Percentiles rank a stretch among this genome's conserved stretches.
Conservation (phyloP, 192 early-diverging fungal species). For the Coemansia guatemalensis region DNA sequence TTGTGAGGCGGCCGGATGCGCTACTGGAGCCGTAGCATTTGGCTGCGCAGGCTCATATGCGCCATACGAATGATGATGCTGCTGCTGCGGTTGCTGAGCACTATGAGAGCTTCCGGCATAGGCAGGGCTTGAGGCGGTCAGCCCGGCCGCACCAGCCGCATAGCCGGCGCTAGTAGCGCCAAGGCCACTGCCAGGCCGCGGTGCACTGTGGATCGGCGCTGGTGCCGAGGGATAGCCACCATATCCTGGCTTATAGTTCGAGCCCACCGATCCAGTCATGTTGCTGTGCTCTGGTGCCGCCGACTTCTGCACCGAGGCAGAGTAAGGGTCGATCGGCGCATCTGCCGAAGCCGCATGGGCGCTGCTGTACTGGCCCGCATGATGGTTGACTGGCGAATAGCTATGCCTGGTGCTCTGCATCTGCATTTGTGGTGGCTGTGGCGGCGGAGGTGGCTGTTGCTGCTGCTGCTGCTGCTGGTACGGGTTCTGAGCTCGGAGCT, state of each 20-base stretch:
- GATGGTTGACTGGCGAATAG: constrained; percentile 5
- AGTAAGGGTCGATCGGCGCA: constrained; percentile 29
- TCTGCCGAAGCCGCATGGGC: constrained; percentile 15
- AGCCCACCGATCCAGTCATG: constrained; percentile 10
- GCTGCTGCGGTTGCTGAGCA: constrained; percentile 14
- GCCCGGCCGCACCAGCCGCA: constrained; percentile 3
- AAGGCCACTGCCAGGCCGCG: constrained; percentile 15
- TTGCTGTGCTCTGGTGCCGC: constrained; percentile 20
- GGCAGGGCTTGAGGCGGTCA: constrained; percentile 13
- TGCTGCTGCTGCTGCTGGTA: constrained; percentile 8
- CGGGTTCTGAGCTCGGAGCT: neutral
- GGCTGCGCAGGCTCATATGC: constrained; percentile 18
- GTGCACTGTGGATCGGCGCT: constrained; percentile 20
- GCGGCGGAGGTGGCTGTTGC: constrained; percentile 3
- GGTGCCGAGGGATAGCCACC: constrained; percentile 33
- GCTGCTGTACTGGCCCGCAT: constrained; percentile 6
- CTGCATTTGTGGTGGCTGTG: constrained; percentile 5
- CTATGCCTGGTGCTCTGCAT: constrained; percentile 7
- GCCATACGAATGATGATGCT: constrained; percentile 25
- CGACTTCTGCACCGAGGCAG: constrained; percentile 25
- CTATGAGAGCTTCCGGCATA: constrained; percentile 21
- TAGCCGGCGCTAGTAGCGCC: constrained; percentile 13
- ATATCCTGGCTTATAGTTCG: constrained; percentile 39
- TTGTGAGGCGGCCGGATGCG: constrained; percentile 20
- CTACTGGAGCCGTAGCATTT: constrained; percentile 10